Conservation (phyloP, 208 protist genomes). For the Balamuthia mandrillaris region DNA sequence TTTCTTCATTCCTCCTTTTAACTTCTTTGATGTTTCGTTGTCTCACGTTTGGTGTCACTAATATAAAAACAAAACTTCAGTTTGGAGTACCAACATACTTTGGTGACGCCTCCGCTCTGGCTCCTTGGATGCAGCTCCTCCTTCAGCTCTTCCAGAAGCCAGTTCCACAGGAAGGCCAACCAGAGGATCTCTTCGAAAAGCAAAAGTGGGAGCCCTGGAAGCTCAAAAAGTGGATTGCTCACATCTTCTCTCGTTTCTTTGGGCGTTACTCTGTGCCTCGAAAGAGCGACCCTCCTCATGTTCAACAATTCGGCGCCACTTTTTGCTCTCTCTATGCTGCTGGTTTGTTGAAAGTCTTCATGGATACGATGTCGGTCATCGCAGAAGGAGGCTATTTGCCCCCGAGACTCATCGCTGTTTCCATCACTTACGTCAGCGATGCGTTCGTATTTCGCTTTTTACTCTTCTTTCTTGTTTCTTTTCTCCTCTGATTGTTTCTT, state of each 20-base stretch:
- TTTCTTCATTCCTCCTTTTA: neutral
- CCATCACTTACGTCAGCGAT: neutral
- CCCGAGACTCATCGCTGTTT: neutral
- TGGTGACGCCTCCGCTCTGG: neutral
- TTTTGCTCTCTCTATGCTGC: neutral
- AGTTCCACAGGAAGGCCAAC: neutral
- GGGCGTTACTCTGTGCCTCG: neutral
- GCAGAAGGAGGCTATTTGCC: neutral
- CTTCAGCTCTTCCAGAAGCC: neutral
- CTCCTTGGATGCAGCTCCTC: neutral
- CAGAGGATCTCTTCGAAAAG: neutral
- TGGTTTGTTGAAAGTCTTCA: neutral
- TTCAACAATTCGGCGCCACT: neutral
- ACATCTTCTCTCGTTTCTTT: slow-evolving; percentile 6
- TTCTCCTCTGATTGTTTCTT: neutral
- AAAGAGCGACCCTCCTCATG: neutral
- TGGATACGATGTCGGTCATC: neutral
- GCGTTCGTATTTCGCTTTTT: neutral
- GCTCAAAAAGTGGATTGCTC: slow-evolving; percentile 25
- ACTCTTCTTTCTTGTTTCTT: neutral
- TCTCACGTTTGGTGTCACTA: neutral
- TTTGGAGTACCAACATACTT: neutral
- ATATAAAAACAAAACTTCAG: neutral
- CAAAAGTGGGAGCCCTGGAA: neutral
- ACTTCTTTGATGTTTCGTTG: neutral